phyloP scores from a whole-genome alignment of 2,329 filamentous ascomycete species.

The Trichophyton schoenleinii region DNA sequence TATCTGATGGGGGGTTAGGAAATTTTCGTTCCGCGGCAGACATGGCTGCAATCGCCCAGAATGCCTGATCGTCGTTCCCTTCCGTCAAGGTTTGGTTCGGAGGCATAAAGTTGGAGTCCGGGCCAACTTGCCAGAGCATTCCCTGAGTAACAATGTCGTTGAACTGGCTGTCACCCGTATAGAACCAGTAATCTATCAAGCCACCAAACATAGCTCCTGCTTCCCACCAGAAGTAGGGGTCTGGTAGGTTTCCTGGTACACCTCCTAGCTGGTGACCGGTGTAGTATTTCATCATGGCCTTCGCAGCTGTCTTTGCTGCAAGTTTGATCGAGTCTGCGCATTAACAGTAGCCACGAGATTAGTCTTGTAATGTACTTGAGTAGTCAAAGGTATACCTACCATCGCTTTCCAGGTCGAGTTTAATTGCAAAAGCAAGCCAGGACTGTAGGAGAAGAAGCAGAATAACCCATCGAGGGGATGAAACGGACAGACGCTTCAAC shows the following conservation, averaged over 20 bases:
- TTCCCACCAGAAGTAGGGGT: constrained; percentile 30
- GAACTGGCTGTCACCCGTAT: constrained; percentile 60
- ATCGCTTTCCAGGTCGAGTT: constrained; percentile 9
- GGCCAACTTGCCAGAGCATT: constrained; percentile 55
- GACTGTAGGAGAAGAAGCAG: neutral
- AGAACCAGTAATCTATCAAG: constrained; percentile 74
- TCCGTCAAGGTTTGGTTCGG: constrained; percentile 25
- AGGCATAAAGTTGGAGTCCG: constrained; percentile 59
- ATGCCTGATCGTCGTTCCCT: constrained; percentile 34
- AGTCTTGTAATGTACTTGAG: neutral
- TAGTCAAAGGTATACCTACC: constrained; percentile 6
- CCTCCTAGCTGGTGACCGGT: constrained; percentile 22
- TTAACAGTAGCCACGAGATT: neutral
- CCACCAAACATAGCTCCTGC: constrained; percentile 33
- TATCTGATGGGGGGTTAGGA: constrained; percentile 27
- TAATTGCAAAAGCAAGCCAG: constrained; percentile 5
- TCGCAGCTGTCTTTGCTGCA: constrained; percentile 21
- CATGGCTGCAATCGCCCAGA: constrained; percentile 29
- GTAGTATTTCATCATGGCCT: constrained; percentile 26
- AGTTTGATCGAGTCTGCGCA: constrained; percentile 22
- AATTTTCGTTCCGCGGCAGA: constrained; percentile 26
- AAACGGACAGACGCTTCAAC: neutral
- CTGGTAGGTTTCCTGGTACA: constrained; percentile 22
- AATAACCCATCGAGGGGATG: neutral
- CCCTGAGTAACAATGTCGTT: constrained; percentile 53